Evolutionary conservation across 2,329 filamentous ascomycete genomes (phyloP).

Genomic region (Chrysoporthe deuterocubensis): DNA sequence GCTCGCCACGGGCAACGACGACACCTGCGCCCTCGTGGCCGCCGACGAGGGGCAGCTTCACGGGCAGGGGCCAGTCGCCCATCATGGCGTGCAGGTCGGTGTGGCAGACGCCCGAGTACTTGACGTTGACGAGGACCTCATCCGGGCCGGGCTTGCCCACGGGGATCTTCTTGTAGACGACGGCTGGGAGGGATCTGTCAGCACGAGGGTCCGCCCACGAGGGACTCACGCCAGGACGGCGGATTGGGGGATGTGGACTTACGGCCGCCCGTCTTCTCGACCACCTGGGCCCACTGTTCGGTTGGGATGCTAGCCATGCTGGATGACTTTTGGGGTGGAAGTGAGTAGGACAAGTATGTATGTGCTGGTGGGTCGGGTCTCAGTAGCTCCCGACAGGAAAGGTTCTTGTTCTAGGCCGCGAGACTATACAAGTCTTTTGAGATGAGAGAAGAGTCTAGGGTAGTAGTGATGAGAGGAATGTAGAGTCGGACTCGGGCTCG

Average conservation of each 20-base stretch:
- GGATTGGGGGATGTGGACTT: constrained; percentile 41
- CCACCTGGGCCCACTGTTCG: constrained; percentile 89
- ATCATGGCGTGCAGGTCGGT: constrained; percentile 80
- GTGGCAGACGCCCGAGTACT: constrained; percentile 77
- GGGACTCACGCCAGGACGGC: neutral
- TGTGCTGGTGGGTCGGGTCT: neutral
- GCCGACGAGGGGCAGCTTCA: constrained; percentile 83
- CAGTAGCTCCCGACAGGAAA: neutral
- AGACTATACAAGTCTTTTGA: neutral
- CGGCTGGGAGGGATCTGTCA: constrained; percentile 46
- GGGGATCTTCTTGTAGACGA: constrained; percentile 79
- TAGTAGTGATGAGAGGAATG: neutral
- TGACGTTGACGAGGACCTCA: constrained; percentile 89
- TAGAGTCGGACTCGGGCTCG: neutral
- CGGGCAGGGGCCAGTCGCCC: constrained; percentile 84
- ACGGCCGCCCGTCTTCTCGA: constrained; percentile 79
- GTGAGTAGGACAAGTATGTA: neutral
- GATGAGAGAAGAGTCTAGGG: constrained; percentile 2
- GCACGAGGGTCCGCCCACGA: neutral
- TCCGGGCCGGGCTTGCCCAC: constrained; percentile 82
- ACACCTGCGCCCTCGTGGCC: constrained; percentile 82
- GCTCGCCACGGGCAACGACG: constrained; percentile 83
- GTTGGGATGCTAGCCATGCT: constrained; percentile 64
- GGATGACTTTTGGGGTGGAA: constrained; percentile 10
- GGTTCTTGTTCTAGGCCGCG: neutral